These are phyloP conservation scores for Entomortierella beljakovae DNA, from an alignment of 192 early-diverging fungal genomes.

Conservation along the genomic window DNA sequence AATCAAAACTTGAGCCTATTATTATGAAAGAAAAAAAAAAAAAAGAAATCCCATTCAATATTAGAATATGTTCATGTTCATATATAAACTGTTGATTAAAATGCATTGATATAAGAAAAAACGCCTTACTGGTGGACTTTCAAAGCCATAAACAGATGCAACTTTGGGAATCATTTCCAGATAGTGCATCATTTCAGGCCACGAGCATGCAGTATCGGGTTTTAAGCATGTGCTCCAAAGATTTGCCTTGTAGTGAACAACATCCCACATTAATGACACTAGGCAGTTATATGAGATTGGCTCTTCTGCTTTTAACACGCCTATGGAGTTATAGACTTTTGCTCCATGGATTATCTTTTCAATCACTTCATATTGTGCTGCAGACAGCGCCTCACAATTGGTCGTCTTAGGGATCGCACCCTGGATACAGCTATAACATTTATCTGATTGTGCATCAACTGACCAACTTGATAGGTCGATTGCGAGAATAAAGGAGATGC, in stretches of 20 bases:
- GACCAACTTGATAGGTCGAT: too few species aligned
- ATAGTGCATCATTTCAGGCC: slow-evolving; percentile 51
- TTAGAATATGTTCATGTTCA: not conserved
- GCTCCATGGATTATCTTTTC: slow-evolving; percentile 29
- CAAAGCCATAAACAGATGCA: slow-evolving; percentile 27
- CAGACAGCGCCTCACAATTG: slow-evolving; percentile 8
- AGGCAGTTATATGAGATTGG: slow-evolving; percentile 18
- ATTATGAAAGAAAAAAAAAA: not conserved
- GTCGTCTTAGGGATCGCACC: slow-evolving; percentile 14
- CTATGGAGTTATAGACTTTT: not conserved
- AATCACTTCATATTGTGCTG: slow-evolving; percentile 10
- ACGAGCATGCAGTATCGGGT: slow-evolving; percentile 16
- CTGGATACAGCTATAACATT: slow-evolving; percentile 27
- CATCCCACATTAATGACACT: slow-evolving; percentile 39
- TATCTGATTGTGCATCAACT: slow-evolving; percentile 29
- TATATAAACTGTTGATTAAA: too few species aligned
- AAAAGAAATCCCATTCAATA: not conserved
- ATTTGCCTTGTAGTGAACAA: slow-evolving; percentile 38
- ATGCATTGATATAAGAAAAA: not conserved
- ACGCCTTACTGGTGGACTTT: slow-evolving; percentile 39
- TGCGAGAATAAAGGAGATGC: too few species aligned
- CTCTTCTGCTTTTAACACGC: slow-evolving; percentile 13
- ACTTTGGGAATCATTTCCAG: slow-evolving; percentile 45
- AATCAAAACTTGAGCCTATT: not conserved
- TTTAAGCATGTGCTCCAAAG: slow-evolving; percentile 33